Evolutionary conservation across 768 basidiomycete genomes (phyloP), one percentile per base, ranked within the genome.

Genomic region (Calocybe gangraenosa): DNA sequence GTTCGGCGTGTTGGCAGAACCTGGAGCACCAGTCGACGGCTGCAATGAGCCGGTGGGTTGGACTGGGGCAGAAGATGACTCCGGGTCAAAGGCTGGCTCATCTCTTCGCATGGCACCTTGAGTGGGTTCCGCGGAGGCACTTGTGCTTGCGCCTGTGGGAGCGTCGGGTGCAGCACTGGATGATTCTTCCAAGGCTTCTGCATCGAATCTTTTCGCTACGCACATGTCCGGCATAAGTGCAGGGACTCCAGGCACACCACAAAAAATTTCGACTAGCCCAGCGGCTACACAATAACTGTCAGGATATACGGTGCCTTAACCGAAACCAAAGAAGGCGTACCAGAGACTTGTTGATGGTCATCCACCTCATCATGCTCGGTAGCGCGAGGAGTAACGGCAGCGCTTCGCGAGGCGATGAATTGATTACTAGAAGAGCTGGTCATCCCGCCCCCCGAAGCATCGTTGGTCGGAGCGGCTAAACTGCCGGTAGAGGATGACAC

Each of bases 401-500:
- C 47, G 20, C 34, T 42, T 8, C 49, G 48, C 30, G 54, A 51
- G 32, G 51, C 42, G 33, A 53, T 40, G 37, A 45, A 40, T 3
- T 55, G 54, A 17, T 46, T 58, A 44, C 60, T 63, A 13, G 55
- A 30, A 18, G 61, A 60, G 36, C 48, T 51, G 17, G 60, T 42
- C 39, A 66, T 49, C 8, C 51, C 48, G 20, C 54, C 46, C 17
- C 63, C 62, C 25, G 54, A 49, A 38, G 51, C 47, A 28, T 69
- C 65, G 45, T 58, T 57, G 37, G 71, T 52, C 37, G 75, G 75
- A 36, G 72, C 70, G 47, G 71, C 74, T 49, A 74, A 58, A 50
- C 59, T 64, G 25, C 71, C 60, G 14, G 72, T 71, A n/a, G 75
- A 75, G 9, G 75, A 71, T 21, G 76, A 77, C 40, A 76, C 60